Percentiles rank a stretch among this genome's conserved stretches.
These are phyloP conservation scores for Ophiostoma sp. DNA, from an alignment of 2,329 filamentous ascomycete species.

Conservation along the genomic window DNA sequence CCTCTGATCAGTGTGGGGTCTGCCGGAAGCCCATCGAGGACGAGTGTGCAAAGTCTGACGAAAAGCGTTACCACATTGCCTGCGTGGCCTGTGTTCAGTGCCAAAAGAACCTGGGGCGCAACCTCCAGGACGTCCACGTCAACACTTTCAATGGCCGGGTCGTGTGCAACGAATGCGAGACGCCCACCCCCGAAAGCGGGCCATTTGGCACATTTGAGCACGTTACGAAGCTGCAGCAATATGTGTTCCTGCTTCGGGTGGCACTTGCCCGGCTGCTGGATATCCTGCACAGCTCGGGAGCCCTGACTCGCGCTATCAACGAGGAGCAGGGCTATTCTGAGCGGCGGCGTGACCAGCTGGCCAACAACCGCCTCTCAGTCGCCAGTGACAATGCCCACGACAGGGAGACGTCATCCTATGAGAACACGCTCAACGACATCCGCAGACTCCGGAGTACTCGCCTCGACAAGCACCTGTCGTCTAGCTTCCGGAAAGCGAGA, in stretches of 20 bases:
- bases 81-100: conserved; percentile 73
- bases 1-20: conserved; percentile 75
- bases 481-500: conserved; percentile 82
- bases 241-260: conserved; percentile 86
- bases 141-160: conserved; percentile 62
- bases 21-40: conserved; percentile 91
- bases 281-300: conserved; percentile 77
- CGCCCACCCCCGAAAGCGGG: conserved; percentile 47
- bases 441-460: conserved; percentile 85
- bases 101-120: conserved; percentile 59
- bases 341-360: conserved; percentile 40
- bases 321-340: conserved; percentile 11
- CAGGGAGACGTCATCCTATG: conserved; percentile 72
- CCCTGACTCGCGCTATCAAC: conserved; percentile 68
- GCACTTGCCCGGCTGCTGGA: conserved; percentile 84
- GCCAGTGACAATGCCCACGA: conserved; percentile 53
- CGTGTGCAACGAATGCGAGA: conserved; percentile 64
- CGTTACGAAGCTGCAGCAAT: conserved; percentile 85
- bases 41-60: conserved; percentile 72
- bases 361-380: conserved; percentile 49
- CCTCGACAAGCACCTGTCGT: conserved; percentile 89
- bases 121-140: conserved; percentile 65
- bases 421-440: conserved; percentile 94
- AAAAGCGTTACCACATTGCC: conserved; percentile 75
- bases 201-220: conserved; percentile 53